Evolutionary conservation across 1,284 basidiomycete genomes (phyloP).

Genomic region (Ustilago curta): DNA sequence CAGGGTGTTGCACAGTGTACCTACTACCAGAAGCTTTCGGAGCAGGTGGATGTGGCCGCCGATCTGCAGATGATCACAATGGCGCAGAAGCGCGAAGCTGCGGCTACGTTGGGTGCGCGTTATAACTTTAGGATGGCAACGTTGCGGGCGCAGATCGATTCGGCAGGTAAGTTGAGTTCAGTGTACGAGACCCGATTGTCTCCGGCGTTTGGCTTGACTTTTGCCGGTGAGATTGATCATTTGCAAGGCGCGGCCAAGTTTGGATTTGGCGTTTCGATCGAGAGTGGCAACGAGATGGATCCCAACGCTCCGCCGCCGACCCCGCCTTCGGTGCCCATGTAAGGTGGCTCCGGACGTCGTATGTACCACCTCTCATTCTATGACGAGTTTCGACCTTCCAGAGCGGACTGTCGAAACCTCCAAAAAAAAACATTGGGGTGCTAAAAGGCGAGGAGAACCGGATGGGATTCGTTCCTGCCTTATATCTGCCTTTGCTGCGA

Average conservation of each 20-base stretch:
- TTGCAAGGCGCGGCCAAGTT: slow-evolving; percentile 91
- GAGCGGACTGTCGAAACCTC: not conserved
- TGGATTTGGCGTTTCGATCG: slow-evolving; percentile 95
- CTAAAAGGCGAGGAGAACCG: too few relatives aligned
- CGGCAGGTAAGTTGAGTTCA: slow-evolving; percentile 83
- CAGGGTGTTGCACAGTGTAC: slow-evolving; percentile 88
- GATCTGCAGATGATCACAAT: slow-evolving; percentile 82
- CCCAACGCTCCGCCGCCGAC: slow-evolving; percentile 62
- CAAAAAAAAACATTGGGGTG: not conserved
- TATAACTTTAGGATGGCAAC: slow-evolving; percentile 95
- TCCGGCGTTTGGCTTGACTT: slow-evolving; percentile 91
- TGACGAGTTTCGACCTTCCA: not conserved
- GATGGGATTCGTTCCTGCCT: too few relatives aligned
- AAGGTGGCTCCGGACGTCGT: not conserved
- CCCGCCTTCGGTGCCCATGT: slow-evolving; percentile 67
- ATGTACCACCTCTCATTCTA: slow-evolving; percentile 19
- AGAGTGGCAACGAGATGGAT: slow-evolving; percentile 71
- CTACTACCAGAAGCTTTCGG: slow-evolving; percentile 95
- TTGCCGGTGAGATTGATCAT: slow-evolving; percentile 98
- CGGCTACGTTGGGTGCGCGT: slow-evolving; percentile 92
- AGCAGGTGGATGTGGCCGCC: slow-evolving; percentile 98
- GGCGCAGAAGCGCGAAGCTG: slow-evolving; percentile 82
- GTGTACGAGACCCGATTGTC: slow-evolving; percentile 95
- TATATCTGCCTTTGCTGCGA: too few relatives aligned
- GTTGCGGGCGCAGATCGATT: slow-evolving; percentile 64